Percentiles rank a stretch among this genome's conserved stretches.
Conservation (phyloP, 176 grass and related monocot species). For the Saccharum spontaneum region DNA sequence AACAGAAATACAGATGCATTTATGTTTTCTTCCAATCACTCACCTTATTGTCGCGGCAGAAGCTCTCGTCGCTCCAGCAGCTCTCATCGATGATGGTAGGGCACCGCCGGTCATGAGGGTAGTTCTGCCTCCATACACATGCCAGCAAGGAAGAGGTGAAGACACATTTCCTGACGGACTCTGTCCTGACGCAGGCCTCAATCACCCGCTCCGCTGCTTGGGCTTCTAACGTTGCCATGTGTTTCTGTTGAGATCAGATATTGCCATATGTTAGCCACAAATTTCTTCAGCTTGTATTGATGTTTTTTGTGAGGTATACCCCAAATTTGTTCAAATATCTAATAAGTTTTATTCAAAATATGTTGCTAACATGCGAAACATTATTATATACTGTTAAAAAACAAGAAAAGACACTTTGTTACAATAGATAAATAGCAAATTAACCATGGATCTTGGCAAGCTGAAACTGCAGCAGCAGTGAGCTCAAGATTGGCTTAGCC, state of each 20-base stretch:
- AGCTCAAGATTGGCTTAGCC: neutral
- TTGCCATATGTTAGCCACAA: neutral
- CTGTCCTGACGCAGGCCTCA: slow-evolving; percentile 78
- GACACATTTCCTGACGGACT: slow-evolving; percentile 79
- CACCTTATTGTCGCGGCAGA: slow-evolving; percentile 94
- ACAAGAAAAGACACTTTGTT: neutral
- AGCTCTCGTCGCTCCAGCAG: slow-evolving; percentile 93
- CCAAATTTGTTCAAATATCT: neutral
- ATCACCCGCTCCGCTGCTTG: slow-evolving; percentile 86
- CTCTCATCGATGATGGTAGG: slow-evolving; percentile 79
- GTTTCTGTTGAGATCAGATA: slow-evolving; percentile 50
- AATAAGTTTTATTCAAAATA: neutral
- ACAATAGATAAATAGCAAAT: neutral
- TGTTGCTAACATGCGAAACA: neutral
- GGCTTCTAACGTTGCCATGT: slow-evolving; percentile 80
- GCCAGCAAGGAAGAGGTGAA: slow-evolving; percentile 89
- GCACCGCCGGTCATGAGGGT: slow-evolving; percentile 43
- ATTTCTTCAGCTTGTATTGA: neutral
- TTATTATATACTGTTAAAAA: neutral
- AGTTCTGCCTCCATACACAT: slow-evolving; percentile 71
- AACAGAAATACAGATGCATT: neutral
- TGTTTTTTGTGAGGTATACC: neutral
- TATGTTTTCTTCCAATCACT: neutral
- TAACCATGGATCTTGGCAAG: neutral
- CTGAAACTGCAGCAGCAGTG: neutral